A percentile compares a stretch with the other conserved stretches of the same genome.
Conservation (phyloP, 345 rosid species). For the Corchorus capsularis region DNA sequence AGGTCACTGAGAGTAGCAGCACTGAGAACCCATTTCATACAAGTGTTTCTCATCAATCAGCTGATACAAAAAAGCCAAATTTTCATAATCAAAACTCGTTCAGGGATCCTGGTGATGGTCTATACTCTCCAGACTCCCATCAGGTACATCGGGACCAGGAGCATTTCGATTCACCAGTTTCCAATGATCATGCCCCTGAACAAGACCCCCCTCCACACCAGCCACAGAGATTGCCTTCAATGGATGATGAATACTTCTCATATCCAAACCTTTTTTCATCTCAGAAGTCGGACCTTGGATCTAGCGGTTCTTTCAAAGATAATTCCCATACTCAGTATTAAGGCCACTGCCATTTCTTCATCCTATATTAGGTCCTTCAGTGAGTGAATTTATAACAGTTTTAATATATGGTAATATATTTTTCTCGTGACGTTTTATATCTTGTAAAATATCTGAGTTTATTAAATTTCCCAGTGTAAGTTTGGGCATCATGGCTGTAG, state of each 20-base stretch:
- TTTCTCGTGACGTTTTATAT: background rate
- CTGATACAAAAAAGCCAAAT: slow-evolving; percentile 30
- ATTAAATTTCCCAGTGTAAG: background rate
- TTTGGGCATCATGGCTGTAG: background rate
- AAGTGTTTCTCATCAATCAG: slow-evolving; percentile 35
- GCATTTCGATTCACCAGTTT: slow-evolving; percentile 35
- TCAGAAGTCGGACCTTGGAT: slow-evolving; percentile 39
- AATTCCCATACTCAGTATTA: slow-evolving; percentile 31
- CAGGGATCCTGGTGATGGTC: slow-evolving; percentile 14
- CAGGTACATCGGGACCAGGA: slow-evolving; percentile 15
- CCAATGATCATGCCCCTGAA: slow-evolving; percentile 20
- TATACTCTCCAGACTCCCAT: slow-evolving; percentile 6
- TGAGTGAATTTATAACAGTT: slow-evolving; percentile 15
- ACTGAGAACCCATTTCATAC: slow-evolving; percentile 67
- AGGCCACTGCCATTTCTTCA: background rate
- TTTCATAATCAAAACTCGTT: slow-evolving; percentile 47
- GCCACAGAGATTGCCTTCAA: slow-evolving; percentile 63
- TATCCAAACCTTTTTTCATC: slow-evolving; percentile 75
- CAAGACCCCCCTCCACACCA: slow-evolving; percentile 43
- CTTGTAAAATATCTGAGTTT: slow-evolving; percentile 20
- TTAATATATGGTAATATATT: background rate
- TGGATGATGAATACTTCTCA: slow-evolving; percentile 85
- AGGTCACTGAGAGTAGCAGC: slow-evolving; percentile 32
- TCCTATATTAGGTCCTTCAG: background rate
- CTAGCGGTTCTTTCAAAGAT: slow-evolving; percentile 30